Percentiles rank a stretch among this genome's conserved stretches.
phyloP scores from a whole-genome alignment of 1,284 basidiomycete genomes.

The Serendipita sp. region DNA sequence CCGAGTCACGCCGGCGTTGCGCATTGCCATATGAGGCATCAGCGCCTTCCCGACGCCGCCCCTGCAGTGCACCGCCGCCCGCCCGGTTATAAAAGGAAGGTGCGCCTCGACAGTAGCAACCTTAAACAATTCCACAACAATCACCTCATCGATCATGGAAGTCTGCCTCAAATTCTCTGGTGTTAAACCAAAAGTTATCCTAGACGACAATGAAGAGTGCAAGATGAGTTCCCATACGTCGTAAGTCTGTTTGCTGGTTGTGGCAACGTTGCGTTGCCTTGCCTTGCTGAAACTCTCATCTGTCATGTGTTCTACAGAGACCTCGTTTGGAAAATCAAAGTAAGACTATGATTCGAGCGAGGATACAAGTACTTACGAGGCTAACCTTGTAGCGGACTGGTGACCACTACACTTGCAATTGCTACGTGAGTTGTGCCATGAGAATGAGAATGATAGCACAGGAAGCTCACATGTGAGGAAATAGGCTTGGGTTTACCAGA shows the following conservation, averaged over 20 bases:
- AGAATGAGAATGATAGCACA: background rate
- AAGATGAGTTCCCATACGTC: slow-evolving; percentile 31
- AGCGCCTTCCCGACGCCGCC: background rate
- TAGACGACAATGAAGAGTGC: slow-evolving; percentile 30
- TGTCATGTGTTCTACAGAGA: slow-evolving; percentile 8
- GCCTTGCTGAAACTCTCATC: background rate
- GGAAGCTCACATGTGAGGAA: background rate
- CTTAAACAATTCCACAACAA: background rate
- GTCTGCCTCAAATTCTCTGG: slow-evolving; percentile 33
- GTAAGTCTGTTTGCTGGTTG: slow-evolving; percentile 16
- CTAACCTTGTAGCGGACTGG: slow-evolving; percentile 30
- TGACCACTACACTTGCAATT: slow-evolving; percentile 37
- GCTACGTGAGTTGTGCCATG: slow-evolving; percentile 12
- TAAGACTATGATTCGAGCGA: background rate
- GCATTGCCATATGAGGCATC: background rate
- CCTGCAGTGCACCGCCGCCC: background rate
- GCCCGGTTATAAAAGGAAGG: background rate
- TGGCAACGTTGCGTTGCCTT: background rate
- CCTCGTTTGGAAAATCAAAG: slow-evolving; percentile 13
- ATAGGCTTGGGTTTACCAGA: slow-evolving; percentile 37
- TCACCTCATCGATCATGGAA: slow-evolving; percentile 16
- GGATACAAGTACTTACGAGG: background rate
- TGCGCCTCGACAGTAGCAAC: background rate
- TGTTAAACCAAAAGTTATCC: slow-evolving; percentile 28
- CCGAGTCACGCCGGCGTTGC: background rate